These are phyloP conservation scores for Cladosporium phlei DNA, from an alignment of 2,329 filamentous ascomycete genomes.

Conservation along the genomic window DNA sequence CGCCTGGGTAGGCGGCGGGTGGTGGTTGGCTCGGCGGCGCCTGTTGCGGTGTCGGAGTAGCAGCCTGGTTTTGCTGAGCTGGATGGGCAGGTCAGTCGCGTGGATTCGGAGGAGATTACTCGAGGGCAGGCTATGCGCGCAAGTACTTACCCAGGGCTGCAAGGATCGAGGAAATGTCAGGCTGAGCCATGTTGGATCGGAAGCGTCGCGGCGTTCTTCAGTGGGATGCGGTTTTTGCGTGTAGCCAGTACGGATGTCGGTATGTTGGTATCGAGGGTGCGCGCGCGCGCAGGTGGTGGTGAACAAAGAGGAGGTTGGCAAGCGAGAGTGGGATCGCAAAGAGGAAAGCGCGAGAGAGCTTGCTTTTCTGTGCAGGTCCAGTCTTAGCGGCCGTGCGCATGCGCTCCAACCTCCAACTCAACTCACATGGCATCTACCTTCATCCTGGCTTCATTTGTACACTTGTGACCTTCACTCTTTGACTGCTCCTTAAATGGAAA, in stretches of 20 bases:
- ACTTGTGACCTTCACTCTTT: too few species aligned
- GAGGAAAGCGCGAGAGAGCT: constrained; percentile 2
- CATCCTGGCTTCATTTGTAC: too few species aligned
- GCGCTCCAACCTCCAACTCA: too few species aligned
- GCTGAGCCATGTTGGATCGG: constrained; percentile 36
- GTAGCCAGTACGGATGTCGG: not conserved
- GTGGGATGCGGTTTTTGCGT: not conserved
- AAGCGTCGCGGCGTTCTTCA: not conserved
- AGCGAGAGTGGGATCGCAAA: constrained; percentile 4
- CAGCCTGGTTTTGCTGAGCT: constrained; percentile 44
- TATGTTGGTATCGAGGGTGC: not conserved
- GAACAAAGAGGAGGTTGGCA: constrained; percentile 8
- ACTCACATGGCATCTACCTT: too few species aligned
- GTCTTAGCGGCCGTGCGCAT: too few species aligned
- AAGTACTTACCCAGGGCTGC: constrained; percentile 44
- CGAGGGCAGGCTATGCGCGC: too few species aligned
- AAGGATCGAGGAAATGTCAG: constrained; percentile 49
- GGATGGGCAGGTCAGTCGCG: constrained; percentile 11
- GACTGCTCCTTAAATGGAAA: too few species aligned
- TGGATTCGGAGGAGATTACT: too few species aligned
- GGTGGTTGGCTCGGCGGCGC: constrained; percentile 42
- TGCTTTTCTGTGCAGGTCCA: too few species aligned
- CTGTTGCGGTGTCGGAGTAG: constrained; percentile 26
- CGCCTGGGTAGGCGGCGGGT: constrained; percentile 30
- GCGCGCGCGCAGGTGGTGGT: not conserved